A percentile compares a stretch with the other conserved stretches of the same genome.
phyloP scores from a whole-genome alignment of 345 rosid genomes.

The Populus nigra region DNA sequence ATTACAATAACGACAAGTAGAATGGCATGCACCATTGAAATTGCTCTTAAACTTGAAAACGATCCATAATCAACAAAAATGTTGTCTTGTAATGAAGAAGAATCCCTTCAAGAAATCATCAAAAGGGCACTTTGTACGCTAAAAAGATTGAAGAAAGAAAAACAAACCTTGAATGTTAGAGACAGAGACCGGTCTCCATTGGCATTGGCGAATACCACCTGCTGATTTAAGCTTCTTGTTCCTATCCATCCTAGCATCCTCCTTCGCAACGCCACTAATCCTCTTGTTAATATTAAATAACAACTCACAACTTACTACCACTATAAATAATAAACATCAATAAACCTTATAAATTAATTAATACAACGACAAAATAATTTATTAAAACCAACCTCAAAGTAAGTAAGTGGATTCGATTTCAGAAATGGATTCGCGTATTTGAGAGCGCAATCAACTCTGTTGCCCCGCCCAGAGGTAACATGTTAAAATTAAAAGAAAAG shows the following conservation, averaged over 20 bases:
- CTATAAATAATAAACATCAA: neutral
- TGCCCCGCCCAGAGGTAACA: neutral
- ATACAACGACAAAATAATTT: neutral
- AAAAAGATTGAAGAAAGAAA: neutral
- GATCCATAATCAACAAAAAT: too few relatives aligned
- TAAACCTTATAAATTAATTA: neutral
- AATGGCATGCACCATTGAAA: neutral
- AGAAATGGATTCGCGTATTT: slow-evolving; percentile 32
- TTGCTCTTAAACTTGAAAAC: neutral
- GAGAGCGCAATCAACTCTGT: slow-evolving; percentile 45
- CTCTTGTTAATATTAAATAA: neutral
- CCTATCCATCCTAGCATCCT: slow-evolving; percentile 20
- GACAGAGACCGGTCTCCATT: slow-evolving; percentile 61
- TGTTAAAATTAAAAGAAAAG: too few relatives aligned
- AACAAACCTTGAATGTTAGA: slow-evolving; percentile 42
- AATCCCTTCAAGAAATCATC: neutral
- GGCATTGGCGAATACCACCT: slow-evolving; percentile 11
- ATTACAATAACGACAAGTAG: too few relatives aligned
- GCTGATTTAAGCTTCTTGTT: slow-evolving; percentile 37
- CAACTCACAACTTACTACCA: neutral
- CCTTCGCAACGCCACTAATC: neutral
- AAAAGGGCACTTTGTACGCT: too few relatives aligned
- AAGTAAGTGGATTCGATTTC: slow-evolving; percentile 28
- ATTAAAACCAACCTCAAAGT: slow-evolving; percentile 34
- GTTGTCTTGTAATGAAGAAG: neutral